Conservation (phyloP, 208 protist genomes). For the Acanthamoeba comandoni region DNA sequence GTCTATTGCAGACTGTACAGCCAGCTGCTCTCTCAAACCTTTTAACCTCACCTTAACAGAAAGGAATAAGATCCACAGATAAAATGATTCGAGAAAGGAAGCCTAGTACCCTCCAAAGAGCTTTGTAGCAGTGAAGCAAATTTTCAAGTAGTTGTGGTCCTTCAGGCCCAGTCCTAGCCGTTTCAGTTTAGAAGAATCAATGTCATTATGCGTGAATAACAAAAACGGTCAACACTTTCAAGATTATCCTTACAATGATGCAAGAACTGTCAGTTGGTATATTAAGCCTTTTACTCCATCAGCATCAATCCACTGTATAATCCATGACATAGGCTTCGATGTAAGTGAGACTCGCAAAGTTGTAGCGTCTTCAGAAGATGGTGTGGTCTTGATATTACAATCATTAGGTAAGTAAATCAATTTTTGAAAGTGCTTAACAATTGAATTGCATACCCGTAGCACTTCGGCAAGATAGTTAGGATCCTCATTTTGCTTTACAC, state of each 20-base stretch:
- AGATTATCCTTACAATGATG: no score
- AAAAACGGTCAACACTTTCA: no score
- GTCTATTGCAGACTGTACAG: constrained; percentile 5
- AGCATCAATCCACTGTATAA: constrained; percentile 30
- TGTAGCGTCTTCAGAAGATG: constrained; percentile 56
- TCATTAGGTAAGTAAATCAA: no score
- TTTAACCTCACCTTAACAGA: constrained; percentile 35
- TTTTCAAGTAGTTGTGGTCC: constrained; percentile 47
- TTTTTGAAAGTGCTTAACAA: no score
- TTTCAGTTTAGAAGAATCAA: no score
- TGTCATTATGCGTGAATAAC: no score
- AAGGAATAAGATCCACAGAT: background rate
- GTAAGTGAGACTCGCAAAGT: constrained; percentile 63
- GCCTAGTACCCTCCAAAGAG: constrained; percentile 39
- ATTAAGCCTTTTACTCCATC: background rate
- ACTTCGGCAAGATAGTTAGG: constrained; percentile 51
- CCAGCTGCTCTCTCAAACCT: constrained; percentile 8
- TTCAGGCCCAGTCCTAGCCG: no score
- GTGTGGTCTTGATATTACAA: no score
- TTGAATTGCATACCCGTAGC: constrained; percentile 23
- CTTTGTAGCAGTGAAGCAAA: constrained; percentile 67
- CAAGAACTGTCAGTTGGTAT: no score
- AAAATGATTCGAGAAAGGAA: background rate
- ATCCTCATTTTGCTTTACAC: constrained; percentile 27
- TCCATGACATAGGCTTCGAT: constrained; percentile 58